Evolutionary conservation across 1,284 basidiomycete genomes (phyloP).

Genomic region (Schizophyllum amplum): DNA sequence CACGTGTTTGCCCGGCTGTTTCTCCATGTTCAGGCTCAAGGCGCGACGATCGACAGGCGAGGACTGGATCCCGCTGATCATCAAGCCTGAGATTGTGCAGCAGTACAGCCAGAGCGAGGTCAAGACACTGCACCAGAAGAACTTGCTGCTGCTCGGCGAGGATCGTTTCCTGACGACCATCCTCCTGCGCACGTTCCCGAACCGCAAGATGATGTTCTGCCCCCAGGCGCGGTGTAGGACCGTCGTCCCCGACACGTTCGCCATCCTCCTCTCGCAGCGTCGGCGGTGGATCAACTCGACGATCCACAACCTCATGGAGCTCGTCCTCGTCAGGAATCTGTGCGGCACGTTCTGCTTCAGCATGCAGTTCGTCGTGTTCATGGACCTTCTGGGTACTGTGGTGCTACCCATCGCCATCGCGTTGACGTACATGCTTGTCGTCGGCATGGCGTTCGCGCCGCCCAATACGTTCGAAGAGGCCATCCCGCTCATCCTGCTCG

Average conservation of each 20-base stretch:
- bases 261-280: slow-evolving; percentile 89
- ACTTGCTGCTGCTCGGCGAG: slow-evolving; percentile 92
- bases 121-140: slow-evolving; percentile 96
- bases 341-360: slow-evolving; percentile 96
- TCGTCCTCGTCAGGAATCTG: slow-evolving; percentile 92
- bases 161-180: slow-evolving; percentile 98
- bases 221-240: slow-evolving; percentile 95
- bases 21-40: slow-evolving; percentile 99
- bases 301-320: slow-evolving; percentile 98
- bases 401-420: slow-evolving; percentile 92
- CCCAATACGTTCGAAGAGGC: slow-evolving; percentile 86
- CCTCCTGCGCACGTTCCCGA: slow-evolving; percentile 93
- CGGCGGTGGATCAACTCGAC: slow-evolving; percentile 99
- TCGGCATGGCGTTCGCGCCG: slow-evolving; percentile 75
- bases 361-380: slow-evolving; percentile 98
- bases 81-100: slow-evolving; percentile 95
- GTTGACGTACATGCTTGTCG: slow-evolving; percentile 85
- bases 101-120: slow-evolving; percentile 96
- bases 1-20: slow-evolving; percentile 97
- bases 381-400: slow-evolving; percentile 95
- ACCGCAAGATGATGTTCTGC: slow-evolving; percentile 98
- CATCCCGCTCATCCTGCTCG: slow-evolving; percentile 88
- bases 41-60: slow-evolving; percentile 79
- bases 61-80: slow-evolving; percentile 97
- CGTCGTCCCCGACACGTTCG: slow-evolving; percentile 93